Conservation (phyloP, 2,329 filamentous ascomycete genomes). For the Xylariaceae sp. region DNA sequence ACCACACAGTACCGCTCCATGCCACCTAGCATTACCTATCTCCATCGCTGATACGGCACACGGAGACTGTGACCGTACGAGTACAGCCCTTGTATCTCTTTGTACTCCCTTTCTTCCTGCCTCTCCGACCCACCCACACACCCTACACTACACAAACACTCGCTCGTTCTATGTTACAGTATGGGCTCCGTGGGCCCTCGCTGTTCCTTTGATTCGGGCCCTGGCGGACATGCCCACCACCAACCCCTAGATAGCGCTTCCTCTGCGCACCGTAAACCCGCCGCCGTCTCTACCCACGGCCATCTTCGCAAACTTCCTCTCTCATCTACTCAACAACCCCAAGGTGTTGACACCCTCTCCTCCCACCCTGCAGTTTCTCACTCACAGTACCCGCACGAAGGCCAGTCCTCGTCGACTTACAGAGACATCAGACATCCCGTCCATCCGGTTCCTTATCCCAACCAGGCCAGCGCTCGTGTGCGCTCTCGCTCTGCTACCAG, state of each 20-base stretch:
- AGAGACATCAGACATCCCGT: conserved; percentile 15
- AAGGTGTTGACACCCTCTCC: not conserved
- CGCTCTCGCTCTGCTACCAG: conserved; percentile 30
- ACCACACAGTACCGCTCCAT: not conserved
- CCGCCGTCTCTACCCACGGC: not conserved
- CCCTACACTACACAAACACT: conserved; percentile 2
- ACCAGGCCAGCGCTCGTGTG: conserved; percentile 34
- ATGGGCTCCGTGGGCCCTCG: conserved; percentile 29
- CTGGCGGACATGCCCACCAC: conserved; percentile 24
- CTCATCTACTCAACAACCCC: conserved; percentile 14
- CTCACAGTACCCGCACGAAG: conserved; percentile 26
- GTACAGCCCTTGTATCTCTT: not conserved
- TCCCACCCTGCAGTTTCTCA: conserved; percentile 7
- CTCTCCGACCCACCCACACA: conserved; percentile 9
- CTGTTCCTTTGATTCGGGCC: conserved; percentile 30
- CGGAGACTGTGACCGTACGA: not conserved
- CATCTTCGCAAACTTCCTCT: conserved; percentile 8
- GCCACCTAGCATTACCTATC: not conserved
- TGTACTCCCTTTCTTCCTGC: not conserved
- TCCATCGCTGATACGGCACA: not conserved
- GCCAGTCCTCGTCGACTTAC: conserved; percentile 21
- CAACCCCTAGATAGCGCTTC: conserved; percentile 27
- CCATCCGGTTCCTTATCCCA: conserved; percentile 33
- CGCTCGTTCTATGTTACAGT: conserved; percentile 1
- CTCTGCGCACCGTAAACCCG: conserved; percentile 7